phyloP scores from a whole-genome alignment of 1,139 yeast species.

The Meyerozyma carpophila region DNA sequence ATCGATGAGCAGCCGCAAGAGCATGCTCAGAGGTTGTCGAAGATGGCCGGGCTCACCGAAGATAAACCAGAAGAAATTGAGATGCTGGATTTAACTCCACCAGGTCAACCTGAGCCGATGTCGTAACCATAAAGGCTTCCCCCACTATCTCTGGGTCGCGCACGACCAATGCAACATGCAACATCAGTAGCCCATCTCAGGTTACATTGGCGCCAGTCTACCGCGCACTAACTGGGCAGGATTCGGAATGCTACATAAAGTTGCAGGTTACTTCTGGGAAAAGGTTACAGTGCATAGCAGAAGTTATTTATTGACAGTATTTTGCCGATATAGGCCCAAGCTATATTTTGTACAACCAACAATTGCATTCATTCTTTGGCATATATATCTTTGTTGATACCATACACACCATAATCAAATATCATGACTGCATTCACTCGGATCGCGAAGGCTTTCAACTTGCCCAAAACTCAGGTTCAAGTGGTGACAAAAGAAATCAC shows the following conservation, averaged over 20 bases:
- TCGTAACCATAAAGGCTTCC: neutral
- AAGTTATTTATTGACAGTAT: neutral
- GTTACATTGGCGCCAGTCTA: neutral
- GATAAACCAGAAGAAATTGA: slow-evolving; percentile 2
- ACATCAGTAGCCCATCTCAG: neutral
- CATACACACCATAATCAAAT: neutral
- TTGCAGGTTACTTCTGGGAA: neutral
- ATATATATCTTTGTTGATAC: neutral
- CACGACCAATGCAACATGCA: slow-evolving; percentile 1
- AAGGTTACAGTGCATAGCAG: neutral
- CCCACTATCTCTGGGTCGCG: neutral
- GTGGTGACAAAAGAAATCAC: neutral
- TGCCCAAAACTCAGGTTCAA: neutral
- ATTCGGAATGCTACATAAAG: slow-evolving; percentile 1
- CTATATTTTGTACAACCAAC: neutral
- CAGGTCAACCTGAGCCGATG: neutral
- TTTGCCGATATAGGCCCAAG: neutral
- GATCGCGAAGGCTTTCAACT: neutral
- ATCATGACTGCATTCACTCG: neutral
- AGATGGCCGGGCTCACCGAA: slow-evolving; percentile 10
- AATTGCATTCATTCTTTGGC: neutral
- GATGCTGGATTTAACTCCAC: neutral
- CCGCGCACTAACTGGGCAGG: neutral
- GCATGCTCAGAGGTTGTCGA: slow-evolving; percentile 21
- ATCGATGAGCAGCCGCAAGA: slow-evolving; percentile 30